Conservation (phyloP, 164 flowering plant genomes). For the Tinospora cordifolia region DNA sequence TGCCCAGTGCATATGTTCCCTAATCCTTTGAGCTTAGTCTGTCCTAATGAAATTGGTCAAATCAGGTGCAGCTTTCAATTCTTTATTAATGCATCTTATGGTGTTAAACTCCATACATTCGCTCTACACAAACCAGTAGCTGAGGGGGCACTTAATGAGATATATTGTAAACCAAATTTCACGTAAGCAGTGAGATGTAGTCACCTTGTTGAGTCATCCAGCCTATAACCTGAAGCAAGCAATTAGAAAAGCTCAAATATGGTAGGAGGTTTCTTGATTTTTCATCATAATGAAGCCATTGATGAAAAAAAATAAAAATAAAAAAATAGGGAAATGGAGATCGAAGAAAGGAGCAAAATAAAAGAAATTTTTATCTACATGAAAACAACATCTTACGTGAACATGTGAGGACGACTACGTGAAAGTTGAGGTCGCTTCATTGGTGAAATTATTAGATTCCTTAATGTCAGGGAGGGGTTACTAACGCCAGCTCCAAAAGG, state of each 20-base stretch:
- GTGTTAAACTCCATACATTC: not conserved
- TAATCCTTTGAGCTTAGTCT: too few relatives aligned
- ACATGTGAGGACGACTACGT: slow-evolving; percentile 59
- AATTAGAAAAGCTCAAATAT: not conserved
- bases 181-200: not conserved
- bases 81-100: not conserved
- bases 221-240: slow-evolving; percentile 16
- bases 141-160: not conserved
- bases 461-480: slow-evolving; percentile 71
- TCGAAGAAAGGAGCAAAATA: not conserved
- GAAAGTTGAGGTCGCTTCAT: slow-evolving; percentile 89
- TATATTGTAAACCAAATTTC: not conserved
- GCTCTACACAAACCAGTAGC: not conserved
- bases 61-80: not conserved
- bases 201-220: not conserved
- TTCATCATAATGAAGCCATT: not conserved
- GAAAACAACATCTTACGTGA: slow-evolving; percentile 49
- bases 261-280: not conserved
- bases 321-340: not conserved
- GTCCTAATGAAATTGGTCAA: not conserved
- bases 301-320: not conserved
- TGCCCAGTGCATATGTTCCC: too few relatives aligned
- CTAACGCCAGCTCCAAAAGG: slow-evolving; percentile 42
- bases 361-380: not conserved
- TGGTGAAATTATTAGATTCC: slow-evolving; percentile 87